A percentile compares a stretch with the other conserved stretches of the same genome.
phyloP scores from a whole-genome alignment of 2,329 filamentous ascomycete species.

The Alternaria incomplexa region DNA sequence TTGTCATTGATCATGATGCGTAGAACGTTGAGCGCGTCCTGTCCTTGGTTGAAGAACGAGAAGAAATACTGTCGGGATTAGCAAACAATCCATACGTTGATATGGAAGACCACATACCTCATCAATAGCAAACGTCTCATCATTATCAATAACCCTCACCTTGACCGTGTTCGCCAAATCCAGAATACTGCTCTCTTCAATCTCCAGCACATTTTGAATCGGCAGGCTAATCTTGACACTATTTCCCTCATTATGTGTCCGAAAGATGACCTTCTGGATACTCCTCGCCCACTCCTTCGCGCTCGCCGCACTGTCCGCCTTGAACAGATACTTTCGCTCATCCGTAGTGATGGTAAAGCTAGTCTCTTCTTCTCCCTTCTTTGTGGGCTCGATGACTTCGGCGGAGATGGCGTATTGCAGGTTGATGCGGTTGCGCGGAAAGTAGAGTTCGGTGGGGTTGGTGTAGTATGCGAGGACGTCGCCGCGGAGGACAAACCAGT shows the following conservation, averaged over 20 bases:
- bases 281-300: constrained; percentile 97
- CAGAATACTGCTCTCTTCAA: constrained; percentile 89
- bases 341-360: constrained; percentile 84
- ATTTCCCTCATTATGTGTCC: constrained; percentile 94
- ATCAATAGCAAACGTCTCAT: constrained; percentile 93
- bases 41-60: constrained; percentile 87
- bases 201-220: constrained; percentile 85
- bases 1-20: constrained; percentile 74
- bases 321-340: constrained; percentile 83
- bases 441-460: constrained; percentile 85
- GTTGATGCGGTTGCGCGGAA: constrained; percentile 89
- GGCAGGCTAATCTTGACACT: constrained; percentile 95
- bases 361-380: constrained; percentile 71
- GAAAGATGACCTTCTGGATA: constrained; percentile 91
- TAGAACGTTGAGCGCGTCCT: constrained; percentile 81
- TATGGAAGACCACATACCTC: constrained; percentile 64
- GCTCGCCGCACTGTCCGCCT: constrained; percentile 83
- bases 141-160: constrained; percentile 88
- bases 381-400: constrained; percentile 71
- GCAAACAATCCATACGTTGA: background rate
- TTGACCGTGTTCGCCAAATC: constrained; percentile 95
- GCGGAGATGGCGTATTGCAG: constrained; percentile 90
- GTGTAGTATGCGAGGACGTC: constrained; percentile 91
- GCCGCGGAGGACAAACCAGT: constrained; percentile 92
- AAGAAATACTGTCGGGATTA: constrained; percentile 77